phyloP scores from a whole-genome alignment of 2,329 filamentous ascomycete genomes.

The Calonectria hawksworthii region DNA sequence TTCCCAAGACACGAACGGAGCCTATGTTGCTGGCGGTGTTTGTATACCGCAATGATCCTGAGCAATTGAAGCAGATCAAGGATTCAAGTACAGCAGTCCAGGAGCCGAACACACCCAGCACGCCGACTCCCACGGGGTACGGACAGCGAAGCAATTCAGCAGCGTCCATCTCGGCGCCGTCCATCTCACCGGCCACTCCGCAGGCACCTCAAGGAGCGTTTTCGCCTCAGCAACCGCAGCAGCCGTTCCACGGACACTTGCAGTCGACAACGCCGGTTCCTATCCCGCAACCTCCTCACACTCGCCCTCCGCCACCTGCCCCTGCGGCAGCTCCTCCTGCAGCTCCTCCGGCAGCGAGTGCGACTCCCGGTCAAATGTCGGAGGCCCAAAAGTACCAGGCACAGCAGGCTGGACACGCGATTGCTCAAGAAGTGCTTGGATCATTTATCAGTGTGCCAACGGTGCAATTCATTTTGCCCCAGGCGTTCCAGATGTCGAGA shows the following conservation, averaged over 20 bases:
- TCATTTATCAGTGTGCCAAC: conserved; percentile 73
- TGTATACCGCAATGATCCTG: conserved; percentile 78
- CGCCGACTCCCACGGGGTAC: conserved; percentile 53
- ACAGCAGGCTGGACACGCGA: conserved; percentile 66
- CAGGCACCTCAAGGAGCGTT: conserved; percentile 51
- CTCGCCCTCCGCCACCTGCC: conserved; percentile 30
- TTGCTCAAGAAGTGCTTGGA: conserved; percentile 76
- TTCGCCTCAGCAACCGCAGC: conserved; percentile 53
- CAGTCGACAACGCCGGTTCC: conserved; percentile 54
- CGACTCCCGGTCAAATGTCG: conserved; percentile 40
- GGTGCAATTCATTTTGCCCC: conserved; percentile 77
- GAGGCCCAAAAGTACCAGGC: conserved; percentile 56
- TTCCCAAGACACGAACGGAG: conserved; percentile 79
- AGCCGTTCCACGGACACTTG: conserved; percentile 47
- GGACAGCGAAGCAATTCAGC: conserved; percentile 62
- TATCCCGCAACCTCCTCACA: conserved; percentile 51
- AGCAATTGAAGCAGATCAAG: conserved; percentile 49
- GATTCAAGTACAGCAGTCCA: conserved; percentile 24
- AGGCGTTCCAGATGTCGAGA: conserved; percentile 77
- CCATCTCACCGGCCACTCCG: conserved; percentile 68
- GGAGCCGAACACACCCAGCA: conserved; percentile 37
- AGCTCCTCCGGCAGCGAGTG: conserved; percentile 31
- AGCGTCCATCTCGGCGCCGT: conserved; percentile 57
- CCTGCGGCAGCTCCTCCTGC: conserved; percentile 15
- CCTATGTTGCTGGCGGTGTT: conserved; percentile 87